Conservation (phyloP, 257 asterid species). For the Scutellaria barbata region DNA sequence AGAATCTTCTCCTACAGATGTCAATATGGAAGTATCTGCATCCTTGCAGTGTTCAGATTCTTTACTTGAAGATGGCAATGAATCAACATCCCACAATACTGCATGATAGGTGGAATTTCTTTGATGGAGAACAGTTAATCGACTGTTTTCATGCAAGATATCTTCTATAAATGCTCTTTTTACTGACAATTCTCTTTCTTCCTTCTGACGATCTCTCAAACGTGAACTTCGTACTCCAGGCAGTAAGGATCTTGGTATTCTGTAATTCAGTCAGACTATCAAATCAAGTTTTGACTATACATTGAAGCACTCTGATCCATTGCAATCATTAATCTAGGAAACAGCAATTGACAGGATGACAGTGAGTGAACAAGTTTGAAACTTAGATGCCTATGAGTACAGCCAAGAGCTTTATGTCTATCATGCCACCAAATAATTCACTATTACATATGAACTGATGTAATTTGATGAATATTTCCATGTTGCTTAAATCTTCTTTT, state of each 20-base stretch:
- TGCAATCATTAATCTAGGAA: slow-evolving; percentile 32
- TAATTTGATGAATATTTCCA: not conserved
- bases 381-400: slow-evolving; percentile 17
- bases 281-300: slow-evolving; percentile 35
- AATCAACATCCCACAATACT: slow-evolving; percentile 76
- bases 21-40: slow-evolving; percentile 37
- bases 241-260: slow-evolving; percentile 91
- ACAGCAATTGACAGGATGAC: slow-evolving; percentile 27
- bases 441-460: not conserved
- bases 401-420: slow-evolving; percentile 21
- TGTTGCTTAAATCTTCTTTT: not conserved
- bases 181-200: slow-evolving; percentile 84
- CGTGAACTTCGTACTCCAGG: slow-evolving; percentile 96
- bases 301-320: slow-evolving; percentile 26
- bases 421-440: slow-evolving; percentile 26
- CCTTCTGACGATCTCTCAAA: slow-evolving; percentile 82
- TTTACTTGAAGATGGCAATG: slow-evolving; percentile 72
- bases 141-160: slow-evolving; percentile 71
- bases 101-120: slow-evolving; percentile 59
- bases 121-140: slow-evolving; percentile 60
- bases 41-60: slow-evolving; percentile 53
- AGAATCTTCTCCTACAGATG: slow-evolving; percentile 47
- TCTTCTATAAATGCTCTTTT: slow-evolving; percentile 89
- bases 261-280: slow-evolving; percentile 50
- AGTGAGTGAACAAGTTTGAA: slow-evolving; percentile 22